Percentiles rank a stretch among this genome's conserved stretches.
Conservation (phyloP, 768 basidiomycete genomes). For the Termitomyces bulborhizus region DNA sequence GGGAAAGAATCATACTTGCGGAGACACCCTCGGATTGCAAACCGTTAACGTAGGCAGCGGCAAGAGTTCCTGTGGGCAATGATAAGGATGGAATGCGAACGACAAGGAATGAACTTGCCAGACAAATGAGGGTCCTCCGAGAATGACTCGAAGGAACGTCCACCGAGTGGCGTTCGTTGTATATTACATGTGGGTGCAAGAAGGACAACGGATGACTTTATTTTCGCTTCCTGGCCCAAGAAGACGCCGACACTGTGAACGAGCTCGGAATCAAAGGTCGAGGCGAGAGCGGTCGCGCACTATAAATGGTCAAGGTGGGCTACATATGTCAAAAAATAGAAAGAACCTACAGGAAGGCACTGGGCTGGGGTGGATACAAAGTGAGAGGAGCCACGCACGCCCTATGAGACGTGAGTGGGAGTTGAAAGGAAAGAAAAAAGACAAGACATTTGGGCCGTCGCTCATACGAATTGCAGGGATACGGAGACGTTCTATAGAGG, state of each 20-base stretch:
- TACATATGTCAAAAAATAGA: not conserved
- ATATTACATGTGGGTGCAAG: conserved; percentile 76
- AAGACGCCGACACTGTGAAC: conserved; percentile 49
- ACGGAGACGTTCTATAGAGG: conserved; percentile 46
- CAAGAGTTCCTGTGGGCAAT: conserved; percentile 39
- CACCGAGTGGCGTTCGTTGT: conserved; percentile 56
- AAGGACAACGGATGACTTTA: conserved; percentile 56
- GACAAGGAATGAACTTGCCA: conserved; percentile 25
- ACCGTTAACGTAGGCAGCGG: conserved; percentile 64
- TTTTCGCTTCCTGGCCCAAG: conserved; percentile 59
- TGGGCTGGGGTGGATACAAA: conserved; percentile 60
- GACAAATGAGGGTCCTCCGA: conserved; percentile 67
- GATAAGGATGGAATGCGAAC: not conserved
- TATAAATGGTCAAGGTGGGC: conserved; percentile 1
- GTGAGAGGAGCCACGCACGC: conserved; percentile 62
- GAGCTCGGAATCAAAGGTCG: conserved; percentile 62
- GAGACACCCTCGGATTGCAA: conserved; percentile 61
- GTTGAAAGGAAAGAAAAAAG: not conserved
- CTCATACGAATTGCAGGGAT: conserved; percentile 68
- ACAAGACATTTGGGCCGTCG: conserved; percentile 56
- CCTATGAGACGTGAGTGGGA: conserved; percentile 26
- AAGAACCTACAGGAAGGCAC: conserved; percentile 47
- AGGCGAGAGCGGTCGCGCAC: conserved; percentile 66
- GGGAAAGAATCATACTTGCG: conserved; percentile 32
- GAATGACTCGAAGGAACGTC: conserved; percentile 65